Conservation (phyloP, 1,139 yeast species). For the Scheffersomyces segobiensis region DNA sequence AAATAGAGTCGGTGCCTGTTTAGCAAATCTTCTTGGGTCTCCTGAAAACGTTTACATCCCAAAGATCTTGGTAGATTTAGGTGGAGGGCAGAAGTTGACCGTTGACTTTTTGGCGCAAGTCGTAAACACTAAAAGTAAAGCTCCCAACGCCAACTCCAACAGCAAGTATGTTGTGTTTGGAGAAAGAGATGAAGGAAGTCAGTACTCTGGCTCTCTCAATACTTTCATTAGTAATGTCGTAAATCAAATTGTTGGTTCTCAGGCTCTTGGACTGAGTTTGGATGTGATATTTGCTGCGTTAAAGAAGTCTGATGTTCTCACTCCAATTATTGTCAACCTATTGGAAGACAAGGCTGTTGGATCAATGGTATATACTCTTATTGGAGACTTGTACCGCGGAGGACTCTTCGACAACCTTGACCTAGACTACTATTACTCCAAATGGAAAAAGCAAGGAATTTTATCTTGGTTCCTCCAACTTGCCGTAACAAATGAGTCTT, state of each 20-base stretch:
- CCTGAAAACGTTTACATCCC: conserved; percentile 20
- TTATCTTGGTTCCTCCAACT: conserved; percentile 26
- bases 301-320: conserved; percentile 31
- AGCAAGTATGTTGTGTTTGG: conserved; percentile 12
- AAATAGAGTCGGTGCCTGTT: conserved; percentile 20
- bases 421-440: conserved; percentile 18
- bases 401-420: conserved; percentile 37
- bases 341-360: conserved; percentile 23
- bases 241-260: conserved; percentile 27
- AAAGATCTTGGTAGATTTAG: conserved; percentile 30
- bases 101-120: conserved; percentile 29
- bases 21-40: conserved; percentile 16
- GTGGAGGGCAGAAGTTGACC: conserved; percentile 31
- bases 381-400: conserved; percentile 28
- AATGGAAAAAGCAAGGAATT: conserved; percentile 24
- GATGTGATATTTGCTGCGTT: conserved; percentile 31
- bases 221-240: conserved; percentile 34
- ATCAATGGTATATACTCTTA: conserved; percentile 25
- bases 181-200: conserved; percentile 11
- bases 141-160: conserved; percentile 12
- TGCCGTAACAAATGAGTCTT: conserved; percentile 28
- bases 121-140: conserved; percentile 27
- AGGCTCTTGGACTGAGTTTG: conserved; percentile 24
- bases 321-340: conserved; percentile 29
- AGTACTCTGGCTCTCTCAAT: conserved; percentile 34